Conservation (phyloP, 371 early-diverging fungal genomes). For the Dichotomocladium elegans region DNA sequence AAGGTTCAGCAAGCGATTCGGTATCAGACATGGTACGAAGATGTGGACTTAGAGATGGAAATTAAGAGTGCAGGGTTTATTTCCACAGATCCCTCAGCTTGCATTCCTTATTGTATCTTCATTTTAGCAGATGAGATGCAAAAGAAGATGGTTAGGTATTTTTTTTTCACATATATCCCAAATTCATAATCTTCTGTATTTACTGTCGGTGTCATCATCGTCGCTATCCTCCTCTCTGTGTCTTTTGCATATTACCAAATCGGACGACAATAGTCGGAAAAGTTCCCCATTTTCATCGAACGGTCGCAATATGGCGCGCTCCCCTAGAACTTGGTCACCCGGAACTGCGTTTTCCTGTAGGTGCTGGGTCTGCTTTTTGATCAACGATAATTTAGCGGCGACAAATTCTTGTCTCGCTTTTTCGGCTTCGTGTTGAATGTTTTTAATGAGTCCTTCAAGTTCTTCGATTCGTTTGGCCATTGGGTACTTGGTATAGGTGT, state of each 20-base stretch:
- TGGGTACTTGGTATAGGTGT: constrained; percentile 47
- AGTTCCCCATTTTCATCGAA: constrained; percentile 56
- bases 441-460: constrained; percentile 52
- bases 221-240: not conserved
- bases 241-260: not conserved
- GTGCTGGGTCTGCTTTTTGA: constrained; percentile 52
- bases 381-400: not conserved
- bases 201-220: not conserved
- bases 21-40: too few species aligned
- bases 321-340: constrained; percentile 58
- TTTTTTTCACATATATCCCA: constrained; percentile 36
- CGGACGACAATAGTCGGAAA: constrained; percentile 3
- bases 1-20: too few species aligned
- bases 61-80: too few species aligned
- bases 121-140: too few species aligned
- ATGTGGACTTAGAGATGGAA: too few species aligned
- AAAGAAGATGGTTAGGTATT: constrained; percentile 40
- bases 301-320: constrained; percentile 53
- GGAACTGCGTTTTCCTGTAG: constrained; percentile 73
- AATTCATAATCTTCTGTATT: constrained; percentile 23
- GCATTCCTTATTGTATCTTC: constrained; percentile 60
- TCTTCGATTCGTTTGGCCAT: constrained; percentile 57
- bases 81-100: constrained; percentile 64
- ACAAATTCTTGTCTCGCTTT: constrained; percentile 16
- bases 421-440: not conserved